phyloP scores from a whole-genome alignment of 2,329 filamentous ascomycete species.

The Colletotrichum magnum region DNA sequence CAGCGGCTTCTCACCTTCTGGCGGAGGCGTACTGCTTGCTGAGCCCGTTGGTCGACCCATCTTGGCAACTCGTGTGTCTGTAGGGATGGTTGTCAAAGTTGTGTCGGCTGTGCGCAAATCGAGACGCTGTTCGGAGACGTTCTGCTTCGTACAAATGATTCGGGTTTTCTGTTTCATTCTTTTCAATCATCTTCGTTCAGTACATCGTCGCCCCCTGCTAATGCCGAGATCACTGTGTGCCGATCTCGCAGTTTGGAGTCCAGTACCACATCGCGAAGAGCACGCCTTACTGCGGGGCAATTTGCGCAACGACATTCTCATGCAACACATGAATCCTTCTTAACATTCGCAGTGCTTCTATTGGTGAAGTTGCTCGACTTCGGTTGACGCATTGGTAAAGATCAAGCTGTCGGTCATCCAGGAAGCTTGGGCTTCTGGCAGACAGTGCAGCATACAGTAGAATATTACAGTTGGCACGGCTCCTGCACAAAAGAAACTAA shows the following conservation, averaged over 20 bases:
- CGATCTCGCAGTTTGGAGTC: constrained; percentile 1
- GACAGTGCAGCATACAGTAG: too few relatives aligned
- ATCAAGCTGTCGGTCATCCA: too few relatives aligned
- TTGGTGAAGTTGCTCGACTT: too few relatives aligned
- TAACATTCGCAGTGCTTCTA: not conserved
- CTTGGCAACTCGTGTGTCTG: not conserved
- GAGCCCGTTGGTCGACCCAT: not conserved
- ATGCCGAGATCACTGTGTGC: not conserved
- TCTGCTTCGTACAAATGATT: not conserved
- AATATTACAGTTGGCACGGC: too few relatives aligned
- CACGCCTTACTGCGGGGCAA: constrained; percentile 43
- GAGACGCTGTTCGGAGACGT: not conserved
- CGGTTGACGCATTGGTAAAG: too few relatives aligned
- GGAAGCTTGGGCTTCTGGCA: too few relatives aligned
- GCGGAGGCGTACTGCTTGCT: not conserved
- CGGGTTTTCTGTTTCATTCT: not conserved
- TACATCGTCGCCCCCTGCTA: not conserved
- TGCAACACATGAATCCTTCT: not conserved
- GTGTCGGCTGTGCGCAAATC: too few relatives aligned
- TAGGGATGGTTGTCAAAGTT: not conserved
- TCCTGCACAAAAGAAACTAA: too few relatives aligned
- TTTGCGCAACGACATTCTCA: constrained; percentile 10
- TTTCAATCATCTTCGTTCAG: not conserved
- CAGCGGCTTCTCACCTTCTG: constrained; percentile 9
- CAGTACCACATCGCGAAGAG: constrained; percentile 12